A percentile compares a stretch with the other conserved stretches of the same genome.
These are phyloP conservation scores for Fusarium domesticum DNA, from an alignment of 2,329 filamentous ascomycete genomes.

Conservation along the genomic window DNA sequence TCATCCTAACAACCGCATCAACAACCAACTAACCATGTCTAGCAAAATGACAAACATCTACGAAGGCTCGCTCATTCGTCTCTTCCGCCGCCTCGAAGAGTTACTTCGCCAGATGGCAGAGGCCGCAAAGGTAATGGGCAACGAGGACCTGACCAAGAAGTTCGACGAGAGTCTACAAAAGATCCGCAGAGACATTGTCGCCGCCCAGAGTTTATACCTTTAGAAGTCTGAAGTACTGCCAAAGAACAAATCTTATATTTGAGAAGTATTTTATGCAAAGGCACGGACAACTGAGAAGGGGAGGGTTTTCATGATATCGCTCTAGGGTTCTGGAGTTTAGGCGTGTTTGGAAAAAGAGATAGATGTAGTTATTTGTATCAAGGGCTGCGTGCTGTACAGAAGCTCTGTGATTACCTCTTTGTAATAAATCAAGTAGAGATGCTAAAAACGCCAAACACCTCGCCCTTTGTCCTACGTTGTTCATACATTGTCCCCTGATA, in stretches of 20 bases:
- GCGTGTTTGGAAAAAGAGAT: constrained; percentile 19
- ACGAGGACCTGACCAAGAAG: constrained; percentile 86
- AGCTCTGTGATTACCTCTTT: constrained; percentile 1
- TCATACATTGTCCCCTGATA: constrained; percentile 36
- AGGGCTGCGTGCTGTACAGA: constrained; percentile 5
- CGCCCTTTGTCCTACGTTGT: background rate
- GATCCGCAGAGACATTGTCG: constrained; percentile 90
- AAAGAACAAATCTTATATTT: background rate
- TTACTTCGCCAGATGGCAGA: constrained; percentile 92
- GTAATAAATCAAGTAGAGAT: constrained; percentile 1
- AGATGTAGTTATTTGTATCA: constrained; percentile 6
- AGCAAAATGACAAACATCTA: constrained; percentile 99
- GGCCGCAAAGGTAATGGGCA: constrained; percentile 97
- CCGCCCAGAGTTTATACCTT: constrained; percentile 88
- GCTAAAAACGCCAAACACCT: background rate
- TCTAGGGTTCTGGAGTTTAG: constrained; percentile 26
- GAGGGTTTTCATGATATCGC: constrained; percentile 21
- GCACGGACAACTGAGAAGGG: background rate
- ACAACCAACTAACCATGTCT: constrained; percentile 21
- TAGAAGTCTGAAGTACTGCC: constrained; percentile 38
- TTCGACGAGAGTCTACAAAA: constrained; percentile 84
- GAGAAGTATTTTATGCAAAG: background rate
- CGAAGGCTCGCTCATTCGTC: constrained; percentile 91
- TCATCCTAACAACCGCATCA: background rate
- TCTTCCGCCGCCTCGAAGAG: constrained; percentile 94